Percentiles rank a stretch among this genome's conserved stretches.
These are phyloP conservation scores for Gaertneriomyces semiglobifer DNA, from an alignment of 192 early-diverging fungal genomes.

Conservation along the genomic window DNA sequence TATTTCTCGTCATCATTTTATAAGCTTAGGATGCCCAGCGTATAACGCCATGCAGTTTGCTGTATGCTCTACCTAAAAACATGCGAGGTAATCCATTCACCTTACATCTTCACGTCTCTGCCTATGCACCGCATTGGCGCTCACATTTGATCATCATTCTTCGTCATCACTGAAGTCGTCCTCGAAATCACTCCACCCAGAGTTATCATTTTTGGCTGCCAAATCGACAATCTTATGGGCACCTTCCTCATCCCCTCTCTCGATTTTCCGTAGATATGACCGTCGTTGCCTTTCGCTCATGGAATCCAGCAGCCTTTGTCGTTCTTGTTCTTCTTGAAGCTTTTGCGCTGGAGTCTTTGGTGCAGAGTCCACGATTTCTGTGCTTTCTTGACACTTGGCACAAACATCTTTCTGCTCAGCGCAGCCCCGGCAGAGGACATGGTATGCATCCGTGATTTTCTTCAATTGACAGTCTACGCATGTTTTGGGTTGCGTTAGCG, in stretches of 20 bases:
- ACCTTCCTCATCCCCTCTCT: constrained; percentile 69
- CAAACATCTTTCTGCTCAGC: constrained; percentile 77
- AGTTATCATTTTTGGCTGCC: constrained; percentile 45
- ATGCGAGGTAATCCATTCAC: not conserved
- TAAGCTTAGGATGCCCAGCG: too few relatives aligned
- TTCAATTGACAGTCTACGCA: constrained; percentile 80
- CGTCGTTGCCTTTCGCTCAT: constrained; percentile 84
- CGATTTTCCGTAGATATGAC: constrained; percentile 74
- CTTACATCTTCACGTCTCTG: not conserved
- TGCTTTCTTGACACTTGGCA: constrained; percentile 80
- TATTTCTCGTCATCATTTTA: too few relatives aligned
- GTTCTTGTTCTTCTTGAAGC: constrained; percentile 68
- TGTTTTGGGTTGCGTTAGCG: constrained; percentile 83
- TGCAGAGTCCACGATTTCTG: constrained; percentile 55
- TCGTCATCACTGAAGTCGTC: constrained; percentile 57
- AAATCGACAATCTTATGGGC: constrained; percentile 33
- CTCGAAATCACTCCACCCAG: constrained; percentile 47
- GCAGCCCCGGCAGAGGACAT: constrained; percentile 87
- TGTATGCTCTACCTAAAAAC: too few relatives aligned
- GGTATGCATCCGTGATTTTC: constrained; percentile 88
- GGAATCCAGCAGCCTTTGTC: constrained; percentile 60
- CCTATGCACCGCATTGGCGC: not conserved
- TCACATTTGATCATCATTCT: constrained; percentile 46
- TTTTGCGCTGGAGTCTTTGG: constrained; percentile 61
- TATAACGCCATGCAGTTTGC: too few relatives aligned